A percentile compares a stretch with the other conserved stretches of the same genome.
These are phyloP conservation scores for barley (Hordeum vulgare) DNA, from an alignment of 176 grass and related monocot species.

Conservation along the genomic window DNA sequence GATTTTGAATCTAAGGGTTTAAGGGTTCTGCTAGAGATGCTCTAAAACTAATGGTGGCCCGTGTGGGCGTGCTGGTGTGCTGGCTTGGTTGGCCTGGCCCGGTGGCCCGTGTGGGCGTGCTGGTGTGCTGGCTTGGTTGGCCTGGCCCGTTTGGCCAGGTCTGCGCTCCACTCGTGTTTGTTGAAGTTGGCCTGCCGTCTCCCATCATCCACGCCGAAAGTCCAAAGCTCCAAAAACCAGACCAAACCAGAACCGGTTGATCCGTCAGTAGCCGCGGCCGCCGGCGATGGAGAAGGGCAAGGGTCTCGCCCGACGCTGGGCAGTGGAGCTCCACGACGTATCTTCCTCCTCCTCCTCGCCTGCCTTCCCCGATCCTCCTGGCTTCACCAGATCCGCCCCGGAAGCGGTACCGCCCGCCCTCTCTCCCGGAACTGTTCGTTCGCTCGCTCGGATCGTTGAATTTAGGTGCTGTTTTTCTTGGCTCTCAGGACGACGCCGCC, in stretches of 20 bases:
- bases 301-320: constrained; percentile 84
- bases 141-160: too few species aligned
- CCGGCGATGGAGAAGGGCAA: constrained; percentile 88
- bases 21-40: too few species aligned
- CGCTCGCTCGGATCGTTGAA: background rate
- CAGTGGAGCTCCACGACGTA: constrained; percentile 64
- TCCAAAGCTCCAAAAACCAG: background rate
- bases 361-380: constrained; percentile 59
- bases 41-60: too few species aligned
- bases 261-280: background rate
- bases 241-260: background rate
- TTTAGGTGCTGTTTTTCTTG: background rate
- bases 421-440: background rate
- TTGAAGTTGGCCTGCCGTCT: background rate
- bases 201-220: background rate
- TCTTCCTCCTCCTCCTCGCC: constrained; percentile 43
- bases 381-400: constrained; percentile 67
- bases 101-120: too few species aligned
- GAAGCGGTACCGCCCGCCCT: constrained; percentile 37
- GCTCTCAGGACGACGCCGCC: constrained; percentile 61
- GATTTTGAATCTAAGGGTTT: too few species aligned
- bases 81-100: too few species aligned
- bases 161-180: background rate
- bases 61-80: too few species aligned
- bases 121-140: too few species aligned